These are phyloP conservation scores for Tuber borchii DNA, from an alignment of 495 filamentous ascomycete species.

Conservation along the genomic window DNA sequence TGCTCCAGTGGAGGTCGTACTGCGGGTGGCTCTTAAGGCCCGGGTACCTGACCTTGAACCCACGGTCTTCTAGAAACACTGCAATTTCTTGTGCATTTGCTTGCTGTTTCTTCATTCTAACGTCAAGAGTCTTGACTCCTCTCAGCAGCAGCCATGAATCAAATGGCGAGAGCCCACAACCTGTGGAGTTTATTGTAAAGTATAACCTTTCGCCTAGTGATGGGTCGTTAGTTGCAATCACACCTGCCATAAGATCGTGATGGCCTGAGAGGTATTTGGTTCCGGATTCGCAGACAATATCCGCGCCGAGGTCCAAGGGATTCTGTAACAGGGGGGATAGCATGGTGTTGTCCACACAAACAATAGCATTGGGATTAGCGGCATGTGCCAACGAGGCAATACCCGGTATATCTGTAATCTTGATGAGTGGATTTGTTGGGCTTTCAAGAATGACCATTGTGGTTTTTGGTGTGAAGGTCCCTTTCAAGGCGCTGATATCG, in stretches of 20 bases:
- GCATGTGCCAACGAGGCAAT: conserved; percentile 71
- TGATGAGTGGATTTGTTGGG: conserved; percentile 95
- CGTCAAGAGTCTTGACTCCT: conserved; percentile 89
- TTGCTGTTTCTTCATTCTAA: conserved; percentile 98
- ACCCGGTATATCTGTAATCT: conserved; percentile 81
- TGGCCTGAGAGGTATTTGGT: conserved; percentile 98
- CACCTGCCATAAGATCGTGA: conserved; percentile 97
- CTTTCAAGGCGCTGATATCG: conserved; percentile 56
- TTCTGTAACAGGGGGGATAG: conserved; percentile 87
- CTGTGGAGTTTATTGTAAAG: conserved; percentile 92
- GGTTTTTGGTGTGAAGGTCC: conserved; percentile 69
- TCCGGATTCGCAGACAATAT: conserved; percentile 93
- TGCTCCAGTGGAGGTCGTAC: conserved; percentile 89
- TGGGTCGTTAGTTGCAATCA: conserved; percentile 79
- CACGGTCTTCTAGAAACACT: conserved; percentile 80
- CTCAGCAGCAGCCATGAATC: conserved; percentile 93
- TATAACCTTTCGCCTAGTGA: conserved; percentile 79
- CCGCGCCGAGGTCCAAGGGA: conserved; percentile 86
- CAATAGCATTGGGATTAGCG: conserved; percentile 70
- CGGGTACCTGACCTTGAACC: conserved; percentile 91
- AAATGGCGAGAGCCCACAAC: conserved; percentile 87
- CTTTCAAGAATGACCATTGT: conserved; percentile 95
- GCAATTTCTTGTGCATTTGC: conserved; percentile 83
- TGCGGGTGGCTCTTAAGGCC: conserved; percentile 91
- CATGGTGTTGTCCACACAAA: conserved; percentile 97